These are phyloP conservation scores for Agrocybe praecox DNA, from an alignment of 768 basidiomycete species.

Conservation along the genomic window DNA sequence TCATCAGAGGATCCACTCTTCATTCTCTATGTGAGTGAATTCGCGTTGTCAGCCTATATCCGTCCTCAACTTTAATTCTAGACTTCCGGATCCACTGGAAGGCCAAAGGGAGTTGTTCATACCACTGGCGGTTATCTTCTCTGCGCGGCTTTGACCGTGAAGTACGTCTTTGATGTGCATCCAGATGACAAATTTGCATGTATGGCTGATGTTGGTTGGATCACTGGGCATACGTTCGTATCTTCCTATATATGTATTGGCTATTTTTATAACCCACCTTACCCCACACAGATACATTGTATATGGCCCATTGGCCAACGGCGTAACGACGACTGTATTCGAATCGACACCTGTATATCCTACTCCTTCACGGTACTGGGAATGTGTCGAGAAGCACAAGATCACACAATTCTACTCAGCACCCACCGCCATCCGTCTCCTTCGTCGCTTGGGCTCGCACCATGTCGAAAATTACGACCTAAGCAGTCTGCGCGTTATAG, in stretches of 20 bases:
- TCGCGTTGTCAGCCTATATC: constrained; percentile 2
- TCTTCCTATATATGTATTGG: background rate
- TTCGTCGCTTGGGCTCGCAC: constrained; percentile 78
- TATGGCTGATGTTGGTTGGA: constrained; percentile 99
- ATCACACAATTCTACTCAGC: constrained; percentile 96
- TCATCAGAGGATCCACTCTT: constrained; percentile 94
- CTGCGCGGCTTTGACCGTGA: constrained; percentile 88
- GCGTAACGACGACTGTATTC: constrained; percentile 86
- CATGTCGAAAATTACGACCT: constrained; percentile 87
- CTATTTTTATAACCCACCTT: constrained; percentile 12
- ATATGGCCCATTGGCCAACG: constrained; percentile 91
- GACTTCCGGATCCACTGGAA: constrained; percentile 95
- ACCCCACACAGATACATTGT: constrained; percentile 71
- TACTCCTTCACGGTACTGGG: constrained; percentile 95
- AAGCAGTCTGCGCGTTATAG: constrained; percentile 80
- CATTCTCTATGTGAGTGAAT: constrained; percentile 88
- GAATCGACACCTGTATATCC: constrained; percentile 98
- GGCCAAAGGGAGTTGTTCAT: constrained; percentile 96
- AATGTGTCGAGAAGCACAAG: constrained; percentile 90
- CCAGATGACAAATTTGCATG: constrained; percentile 95
- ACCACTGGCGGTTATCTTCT: constrained; percentile 91
- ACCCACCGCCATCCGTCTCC: constrained; percentile 91
- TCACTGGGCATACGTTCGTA: constrained; percentile 88
- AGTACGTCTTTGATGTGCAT: constrained; percentile 98
- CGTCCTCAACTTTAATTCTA: constrained; percentile 29